Percentiles rank a stretch among this genome's conserved stretches.
Evolutionary conservation across 768 basidiomycete genomes (phyloP).

Genomic region (Mycena galopus): DNA sequence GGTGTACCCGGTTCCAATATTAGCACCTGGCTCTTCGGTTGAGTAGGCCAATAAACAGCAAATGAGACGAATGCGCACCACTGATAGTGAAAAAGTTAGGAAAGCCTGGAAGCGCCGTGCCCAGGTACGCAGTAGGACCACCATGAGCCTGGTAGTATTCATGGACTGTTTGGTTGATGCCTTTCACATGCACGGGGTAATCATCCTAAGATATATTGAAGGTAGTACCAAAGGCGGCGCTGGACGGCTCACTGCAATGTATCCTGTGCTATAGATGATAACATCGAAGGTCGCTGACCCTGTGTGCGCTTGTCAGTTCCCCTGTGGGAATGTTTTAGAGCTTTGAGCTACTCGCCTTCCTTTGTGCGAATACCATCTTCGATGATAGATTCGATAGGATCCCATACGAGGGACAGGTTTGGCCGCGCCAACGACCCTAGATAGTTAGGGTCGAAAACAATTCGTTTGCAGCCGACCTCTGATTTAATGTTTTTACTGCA

Average conservation of each 20-base stretch:
- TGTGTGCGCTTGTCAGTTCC: slow-evolving; percentile 41
- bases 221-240: neutral
- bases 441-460: slow-evolving; percentile 72
- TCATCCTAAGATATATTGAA: slow-evolving; percentile 41
- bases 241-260: neutral
- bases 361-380: slow-evolving; percentile 63
- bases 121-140: slow-evolving; percentile 60
- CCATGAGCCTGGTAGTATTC: slow-evolving; percentile 55
- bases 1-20: slow-evolving; percentile 58
- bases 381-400: slow-evolving; percentile 60
- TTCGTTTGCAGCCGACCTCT: slow-evolving; percentile 75
- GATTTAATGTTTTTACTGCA: neutral
- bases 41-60: neutral
- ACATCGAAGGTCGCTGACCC: slow-evolving; percentile 47
- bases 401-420: slow-evolving; percentile 67
- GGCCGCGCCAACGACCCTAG: slow-evolving; percentile 63
- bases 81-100: slow-evolving; percentile 59
- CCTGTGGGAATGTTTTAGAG: slow-evolving; percentile 22
- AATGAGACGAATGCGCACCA: slow-evolving; percentile 43
- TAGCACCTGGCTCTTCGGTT: slow-evolving; percentile 51
- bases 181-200: slow-evolving; percentile 51
- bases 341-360: slow-evolving; percentile 45
- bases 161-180: slow-evolving; percentile 49
- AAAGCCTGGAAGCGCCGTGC: slow-evolving; percentile 58
- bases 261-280: slow-evolving; percentile 10